A percentile compares a stretch with the other conserved stretches of the same genome.
These are phyloP conservation scores for Beauveria medogensis DNA, from an alignment of 2,329 filamentous ascomycete species.

Conservation along the genomic window DNA sequence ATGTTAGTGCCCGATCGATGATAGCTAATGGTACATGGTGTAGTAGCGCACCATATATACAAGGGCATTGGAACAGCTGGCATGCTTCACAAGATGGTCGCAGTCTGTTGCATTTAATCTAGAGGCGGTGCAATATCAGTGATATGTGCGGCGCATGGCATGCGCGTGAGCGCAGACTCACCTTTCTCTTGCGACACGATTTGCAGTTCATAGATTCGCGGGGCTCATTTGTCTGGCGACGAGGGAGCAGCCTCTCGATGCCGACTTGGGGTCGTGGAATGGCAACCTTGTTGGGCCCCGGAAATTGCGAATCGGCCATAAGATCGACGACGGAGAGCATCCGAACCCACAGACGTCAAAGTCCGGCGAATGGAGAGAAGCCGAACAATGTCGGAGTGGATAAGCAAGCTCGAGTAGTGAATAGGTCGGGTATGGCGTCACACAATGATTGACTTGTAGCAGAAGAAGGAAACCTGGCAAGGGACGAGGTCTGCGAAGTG, in stretches of 20 bases:
- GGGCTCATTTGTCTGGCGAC: slow-evolving; percentile 64
- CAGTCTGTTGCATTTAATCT: slow-evolving; percentile 90
- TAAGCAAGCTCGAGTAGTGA: not conserved
- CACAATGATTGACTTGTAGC: not conserved
- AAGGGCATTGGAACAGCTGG: slow-evolving; percentile 80
- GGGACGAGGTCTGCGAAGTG: not conserved
- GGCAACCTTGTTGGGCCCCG: slow-evolving; percentile 38
- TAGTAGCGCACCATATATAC: slow-evolving; percentile 65
- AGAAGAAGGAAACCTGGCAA: not conserved
- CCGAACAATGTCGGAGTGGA: not conserved
- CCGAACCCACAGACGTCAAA: not conserved
- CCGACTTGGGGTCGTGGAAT: slow-evolving; percentile 72
- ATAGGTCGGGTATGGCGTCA: not conserved
- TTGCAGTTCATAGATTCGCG: slow-evolving; percentile 95
- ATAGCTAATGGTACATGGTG: not conserved
- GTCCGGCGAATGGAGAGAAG: not conserved
- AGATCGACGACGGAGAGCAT: slow-evolving; percentile 7
- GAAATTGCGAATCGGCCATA: slow-evolving; percentile 23
- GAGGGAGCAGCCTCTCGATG: slow-evolving; percentile 68
- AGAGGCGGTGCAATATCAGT: slow-evolving; percentile 11
- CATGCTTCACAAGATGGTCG: slow-evolving; percentile 82
- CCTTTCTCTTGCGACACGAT: slow-evolving; percentile 87
- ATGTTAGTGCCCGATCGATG: not conserved
- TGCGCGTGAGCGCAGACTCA: slow-evolving; percentile 29
- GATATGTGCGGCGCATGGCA: not conserved